Percentiles rank a stretch among this genome's conserved stretches.
Conservation (phyloP, 176 grass and related monocot species). For the Guadua angustifolia region DNA sequence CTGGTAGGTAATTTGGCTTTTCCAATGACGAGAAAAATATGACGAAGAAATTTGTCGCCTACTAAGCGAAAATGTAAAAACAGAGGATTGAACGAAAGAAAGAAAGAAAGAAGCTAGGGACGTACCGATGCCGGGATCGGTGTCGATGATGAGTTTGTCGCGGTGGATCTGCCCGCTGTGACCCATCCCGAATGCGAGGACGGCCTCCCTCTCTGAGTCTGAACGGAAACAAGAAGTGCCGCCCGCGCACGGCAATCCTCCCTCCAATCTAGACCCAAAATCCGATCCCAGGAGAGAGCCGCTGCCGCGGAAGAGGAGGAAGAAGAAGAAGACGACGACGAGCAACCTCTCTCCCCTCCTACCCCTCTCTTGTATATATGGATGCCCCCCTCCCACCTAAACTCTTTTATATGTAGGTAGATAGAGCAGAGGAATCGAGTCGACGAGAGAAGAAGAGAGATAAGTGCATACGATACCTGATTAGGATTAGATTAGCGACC, state of each 20-base stretch:
- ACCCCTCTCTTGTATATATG: no score
- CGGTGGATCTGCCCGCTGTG: constrained; percentile 49
- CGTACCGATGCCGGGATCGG: constrained; percentile 91
- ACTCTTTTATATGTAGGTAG: no score
- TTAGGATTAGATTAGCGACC: no score
- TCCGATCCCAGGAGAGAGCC: neutral
- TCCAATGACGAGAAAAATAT: neutral
- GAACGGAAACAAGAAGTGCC: neutral
- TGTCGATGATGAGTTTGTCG: constrained; percentile 88
- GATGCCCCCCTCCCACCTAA: no score
- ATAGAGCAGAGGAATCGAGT: no score
- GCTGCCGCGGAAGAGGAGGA: no score
- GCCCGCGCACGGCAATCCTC: neutral
- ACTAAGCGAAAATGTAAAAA: neutral
- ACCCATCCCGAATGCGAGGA: constrained; percentile 20
- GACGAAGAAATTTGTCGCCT: neutral
- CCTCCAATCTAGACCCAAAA: neutral
- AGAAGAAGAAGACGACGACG: neutral
- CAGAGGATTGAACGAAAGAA: constrained; percentile 10
- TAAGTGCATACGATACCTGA: no score
- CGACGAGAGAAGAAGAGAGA: no score
- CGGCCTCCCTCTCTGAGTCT: neutral
- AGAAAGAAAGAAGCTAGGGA: neutral
- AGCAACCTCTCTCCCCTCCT: neutral
- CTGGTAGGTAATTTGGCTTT: neutral